Evolutionary conservation across 1,139 yeast genomes (phyloP), one percentile per base, ranked within the genome.

Genomic region (Candida pseudoviswanathii): DNA sequence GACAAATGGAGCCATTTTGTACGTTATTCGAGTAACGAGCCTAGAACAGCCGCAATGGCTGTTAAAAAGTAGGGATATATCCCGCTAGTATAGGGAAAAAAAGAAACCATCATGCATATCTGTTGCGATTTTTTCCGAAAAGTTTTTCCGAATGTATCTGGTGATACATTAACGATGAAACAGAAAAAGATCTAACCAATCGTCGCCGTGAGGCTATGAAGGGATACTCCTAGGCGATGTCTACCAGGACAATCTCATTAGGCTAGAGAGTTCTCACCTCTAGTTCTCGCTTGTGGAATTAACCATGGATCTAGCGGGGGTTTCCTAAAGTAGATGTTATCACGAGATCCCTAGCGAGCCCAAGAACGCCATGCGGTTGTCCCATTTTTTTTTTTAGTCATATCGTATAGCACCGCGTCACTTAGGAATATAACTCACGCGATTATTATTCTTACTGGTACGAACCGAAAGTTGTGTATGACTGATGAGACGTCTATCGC

Each of bases 131-230:
- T 36, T 36, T 36, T 21, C 39, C 39, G 39, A 36, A 36, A 21
- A 36, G 26, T 36, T 36, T 36, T 36, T 36, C 39, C 39, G 39
- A 36, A 36, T 6, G 39, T 36, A 11, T 36, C 39, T 36, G 39
- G 39, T 36, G 39, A 36, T 36, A 36, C 39, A 4, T 31, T 16
- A 16, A 16, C 16, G 16, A 7, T 31, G 7, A 31, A 31, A 7
- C 5, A 31, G 33, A 31, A 8, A 5, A 6, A 31, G n/a, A 10
- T 10, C 9, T 7, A 31, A 31, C 9, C 6, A 11, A 31, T 31
- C 16, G 16, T 16, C 16, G 16, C 16, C 16, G 16, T 16, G 16
- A 16, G 16, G 16, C 16, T 16, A 16, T 16, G 16, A 16, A 16
- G 16, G 16, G 16, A 16, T 16, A 16, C 16, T 16, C 16, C 16